A percentile compares a stretch with the other conserved stretches of the same genome.
phyloP scores from a whole-genome alignment of 306 rosid genomes.

The Vicia faba region DNA sequence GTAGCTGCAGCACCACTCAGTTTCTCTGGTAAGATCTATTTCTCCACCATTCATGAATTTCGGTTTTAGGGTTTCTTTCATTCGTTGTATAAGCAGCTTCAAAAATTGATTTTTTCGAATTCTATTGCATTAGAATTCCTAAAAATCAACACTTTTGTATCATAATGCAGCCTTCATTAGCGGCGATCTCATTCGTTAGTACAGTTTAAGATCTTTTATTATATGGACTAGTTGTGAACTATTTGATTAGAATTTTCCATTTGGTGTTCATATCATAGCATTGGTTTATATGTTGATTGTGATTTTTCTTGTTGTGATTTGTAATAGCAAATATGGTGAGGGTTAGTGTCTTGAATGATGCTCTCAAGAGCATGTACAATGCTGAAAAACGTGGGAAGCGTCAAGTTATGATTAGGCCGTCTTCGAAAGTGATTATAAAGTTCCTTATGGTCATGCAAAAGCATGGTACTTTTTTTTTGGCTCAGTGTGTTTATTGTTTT shows the following conservation, averaged over 20 bases:
- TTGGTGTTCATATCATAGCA: neutral
- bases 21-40: slow-evolving; percentile 32
- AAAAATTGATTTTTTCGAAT: too few relatives aligned
- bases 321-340: slow-evolving; percentile 44
- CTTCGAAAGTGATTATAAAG: slow-evolving; percentile 44
- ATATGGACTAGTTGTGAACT: too few relatives aligned
- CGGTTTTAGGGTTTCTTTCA: neutral
- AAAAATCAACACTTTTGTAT: neutral
- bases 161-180: neutral
- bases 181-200: neutral
- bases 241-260: too few relatives aligned
- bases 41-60: neutral
- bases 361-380: slow-evolving; percentile 46
- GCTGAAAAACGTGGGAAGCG: slow-evolving; percentile 48
- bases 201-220: too few relatives aligned
- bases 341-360: slow-evolving; percentile 49
- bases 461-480: slow-evolving; percentile 33
- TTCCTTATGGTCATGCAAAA: slow-evolving; percentile 46
- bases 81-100: too few relatives aligned
- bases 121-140: neutral
- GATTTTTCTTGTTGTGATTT: slow-evolving; percentile 12
- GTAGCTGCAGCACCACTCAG: slow-evolving; percentile 16
- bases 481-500: neutral
- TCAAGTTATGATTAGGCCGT: slow-evolving; percentile 47
- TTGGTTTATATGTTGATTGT: neutral